Base-by-base conservation (phyloP, 441 rosid genomes). In the Erysimum pusillum region DNA sequence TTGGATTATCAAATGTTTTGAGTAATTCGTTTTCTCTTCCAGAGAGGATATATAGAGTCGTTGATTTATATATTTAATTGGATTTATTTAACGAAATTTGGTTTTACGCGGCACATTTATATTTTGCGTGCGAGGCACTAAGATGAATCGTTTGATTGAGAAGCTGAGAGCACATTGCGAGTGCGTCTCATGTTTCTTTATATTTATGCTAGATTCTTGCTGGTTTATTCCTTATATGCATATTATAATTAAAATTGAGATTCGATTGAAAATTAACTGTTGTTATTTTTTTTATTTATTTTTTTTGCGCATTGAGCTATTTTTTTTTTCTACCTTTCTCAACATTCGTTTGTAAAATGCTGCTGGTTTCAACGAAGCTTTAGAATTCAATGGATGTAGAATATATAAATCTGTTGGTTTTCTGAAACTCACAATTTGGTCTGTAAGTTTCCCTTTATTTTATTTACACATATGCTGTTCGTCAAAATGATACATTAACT, bases 171-270 rank as follows among this genome's bases (percentile, higher is more conserved):
- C 11, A 20, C 36, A 46, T 71, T 67, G 53, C 59, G 10, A 78
- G 81, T 79, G 82, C 71, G 68, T 79, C 74, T 79, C 82, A 73
- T 78, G 74, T 78, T 53, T 74, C 28, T n/a, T 2, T 57, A 7
- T 36, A 49, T 61, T 20, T 64, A 2, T 78, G 69, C 53, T 69
- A 72, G 14, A 59, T 71, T 71, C 67, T 70, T 46, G 10, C 67
- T 77, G 54, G 60, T 63, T 6, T 9, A 4, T 44, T 14, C 42
- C 5, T 17, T 67, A 25, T 51, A 36, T 59, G 54, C 17, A 74
- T 25, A 59, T 28, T 14, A 4, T 32, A 31, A 59, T 15, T 28
- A 35, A 41, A 75, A 38, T 32, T 22, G 39, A 45, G 2, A n/a
- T 13, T 54, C 6, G 5, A 9, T 64, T 60, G 32, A 10, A 32